Evolutionary conservation across 768 basidiomycete species (phyloP).

Genomic region (Polyporus arcularius): DNA sequence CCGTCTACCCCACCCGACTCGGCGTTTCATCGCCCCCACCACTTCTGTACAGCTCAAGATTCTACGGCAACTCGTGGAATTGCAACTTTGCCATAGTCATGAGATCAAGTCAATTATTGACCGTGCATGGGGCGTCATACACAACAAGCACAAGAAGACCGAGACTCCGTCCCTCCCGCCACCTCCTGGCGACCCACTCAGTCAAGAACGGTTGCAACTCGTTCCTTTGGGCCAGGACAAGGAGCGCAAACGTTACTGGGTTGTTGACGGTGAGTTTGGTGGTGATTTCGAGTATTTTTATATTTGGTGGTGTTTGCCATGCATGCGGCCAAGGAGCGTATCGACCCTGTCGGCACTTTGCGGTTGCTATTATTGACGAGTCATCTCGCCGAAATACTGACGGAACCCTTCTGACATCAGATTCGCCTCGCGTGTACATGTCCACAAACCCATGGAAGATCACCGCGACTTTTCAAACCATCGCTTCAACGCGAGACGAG

Average conservation of each 20-base stretch:
- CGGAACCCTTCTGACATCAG: conserved; percentile 43
- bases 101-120: conserved; percentile 75
- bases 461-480: conserved; percentile 70
- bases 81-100: conserved; percentile 70
- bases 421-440: conserved; percentile 80
- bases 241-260: conserved; percentile 80
- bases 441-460: conserved; percentile 93
- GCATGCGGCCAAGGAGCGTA: conserved; percentile 29
- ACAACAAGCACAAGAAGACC: conserved; percentile 84
- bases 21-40: conserved; percentile 18
- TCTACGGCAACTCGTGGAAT: conserved; percentile 81
- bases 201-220: conserved; percentile 64
- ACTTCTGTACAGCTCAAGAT: conserved; percentile 65
- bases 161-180: conserved; percentile 53
- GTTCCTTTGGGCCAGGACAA: conserved; percentile 77
- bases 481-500: conserved; percentile 73
- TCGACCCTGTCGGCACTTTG: conserved; percentile 40
- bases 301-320: conserved; percentile 79
- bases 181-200: conserved; percentile 62
- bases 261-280: conserved; percentile 78
- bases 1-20: conserved; percentile 18
- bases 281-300: background rate
- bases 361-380: conserved; percentile 34
- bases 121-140: conserved; percentile 83
- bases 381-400: conserved; percentile 4